These are phyloP conservation scores for Arthromyces matolae DNA, from an alignment of 768 basidiomycete species.

Conservation along the genomic window DNA sequence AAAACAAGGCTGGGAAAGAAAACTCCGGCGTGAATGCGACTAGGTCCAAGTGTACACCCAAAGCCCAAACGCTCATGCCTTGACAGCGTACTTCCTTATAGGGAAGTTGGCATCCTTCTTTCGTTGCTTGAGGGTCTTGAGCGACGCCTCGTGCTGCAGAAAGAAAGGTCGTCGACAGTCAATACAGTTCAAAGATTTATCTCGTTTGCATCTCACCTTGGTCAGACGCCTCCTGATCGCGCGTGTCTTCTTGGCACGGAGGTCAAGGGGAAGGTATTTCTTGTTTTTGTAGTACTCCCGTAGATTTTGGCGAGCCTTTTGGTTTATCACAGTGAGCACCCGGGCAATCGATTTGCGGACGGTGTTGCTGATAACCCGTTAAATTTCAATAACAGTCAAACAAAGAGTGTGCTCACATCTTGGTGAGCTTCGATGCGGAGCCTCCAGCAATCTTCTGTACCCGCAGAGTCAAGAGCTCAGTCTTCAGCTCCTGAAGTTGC, in stretches of 20 bases:
- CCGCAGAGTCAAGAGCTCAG: constrained; percentile 87
- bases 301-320: constrained; percentile 94
- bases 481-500: constrained; percentile 92
- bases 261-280: constrained; percentile 95
- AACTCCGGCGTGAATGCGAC: constrained; percentile 17
- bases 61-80: constrained; percentile 54
- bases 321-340: constrained; percentile 97
- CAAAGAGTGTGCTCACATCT: constrained; percentile 70
- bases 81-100: constrained; percentile 89
- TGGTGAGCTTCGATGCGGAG: constrained; percentile 91
- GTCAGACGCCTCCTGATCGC: constrained; percentile 96
- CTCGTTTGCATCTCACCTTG: constrained; percentile 50
- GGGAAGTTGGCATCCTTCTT: constrained; percentile 98
- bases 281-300: constrained; percentile 98
- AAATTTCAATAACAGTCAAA: neutral
- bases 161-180: neutral
- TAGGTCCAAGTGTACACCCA: constrained; percentile 11
- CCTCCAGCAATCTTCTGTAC: constrained; percentile 99
- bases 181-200: neutral
- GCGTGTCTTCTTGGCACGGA: constrained; percentile 96
- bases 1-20: constrained; percentile 18
- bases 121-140: constrained; percentile 87
- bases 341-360: constrained; percentile 99
- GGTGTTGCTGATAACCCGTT: constrained; percentile 55
- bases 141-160: constrained; percentile 70